Base-by-base conservation (phyloP, 352 stramenopile species). In the Phytophthora boehmeriae region DNA sequence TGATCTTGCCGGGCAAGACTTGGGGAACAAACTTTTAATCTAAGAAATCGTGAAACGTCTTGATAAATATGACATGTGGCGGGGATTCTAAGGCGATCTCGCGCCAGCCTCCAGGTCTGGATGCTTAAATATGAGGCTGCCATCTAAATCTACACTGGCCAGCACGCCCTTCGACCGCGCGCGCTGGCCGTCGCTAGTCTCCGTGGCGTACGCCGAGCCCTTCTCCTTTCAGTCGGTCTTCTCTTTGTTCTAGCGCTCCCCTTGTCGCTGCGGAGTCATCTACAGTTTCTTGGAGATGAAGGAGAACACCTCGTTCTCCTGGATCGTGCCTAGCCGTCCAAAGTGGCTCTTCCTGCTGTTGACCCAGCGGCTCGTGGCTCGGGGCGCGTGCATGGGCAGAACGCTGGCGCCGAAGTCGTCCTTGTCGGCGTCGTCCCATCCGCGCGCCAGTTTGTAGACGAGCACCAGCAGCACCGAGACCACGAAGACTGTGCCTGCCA, bases 391-490 rank as follows among this genome's bases (percentile, higher is more conserved):
- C 49, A 84, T 43, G 36, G 75, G 77, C 23, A 88, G 56, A 10
- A 86, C 47, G 50, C 71, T 68, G 62, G 50, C 62, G 60, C 63
- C 64, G 25, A 71, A 71, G 23, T 70, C 58, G 49, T 75, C 57
- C 47, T 89, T 80, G 50, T 83, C 69, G 46, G 70, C 42, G 54
- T 83, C 79, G 39, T 91, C 82, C 74, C 78, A 91, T 8, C 78
- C 82, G 54, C 80, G 82, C 45, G 82, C 78, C 36, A 89, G 68
- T 65, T 91, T 91, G 75, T 88, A 91, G 27, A 91, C 80, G 25
- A 91, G 61, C 54, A 84, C 82, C 28, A 91, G 70, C 20, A 91
- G 66, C 69, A 91, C 71, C 19, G 82, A 91, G 17, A 89, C 71
- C 43, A 91, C 78, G 51, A 91, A 91, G 34, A 91, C 76, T 5